Evolutionary conservation across 2,329 filamentous ascomycete species (phyloP), one percentile per base, ranked within the genome.

Genomic region (Thielaviopsis euricoi): DNA sequence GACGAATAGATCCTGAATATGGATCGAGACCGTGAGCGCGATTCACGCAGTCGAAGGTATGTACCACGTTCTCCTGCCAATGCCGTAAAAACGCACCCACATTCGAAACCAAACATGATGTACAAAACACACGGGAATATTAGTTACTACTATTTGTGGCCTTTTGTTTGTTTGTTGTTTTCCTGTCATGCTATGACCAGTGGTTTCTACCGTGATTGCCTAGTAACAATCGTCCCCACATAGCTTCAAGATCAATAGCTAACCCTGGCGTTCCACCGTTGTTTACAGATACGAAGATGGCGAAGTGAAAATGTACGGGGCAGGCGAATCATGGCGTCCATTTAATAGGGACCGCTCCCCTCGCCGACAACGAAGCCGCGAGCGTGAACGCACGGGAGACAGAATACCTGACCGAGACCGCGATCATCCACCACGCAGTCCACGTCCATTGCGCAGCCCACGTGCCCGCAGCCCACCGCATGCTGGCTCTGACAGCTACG

Each of bases 261-360:
- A n/a, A 43, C 37, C 3, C 37, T 43, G 17, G 22, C n/a, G 23
- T 19, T 51, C 26, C 17, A 15, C 25, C 17, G 48, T 23, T 26
- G 29, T 13, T 26, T 40, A 51, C 60, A 81, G 78, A 66, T 82
- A 79, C 64, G 78, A 82, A 62, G 79, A 82, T 62, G 79, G 79
- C 51, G 79, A 82, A 68, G 79, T 82, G 57, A 76, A 80, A 62
- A 73, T 79, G 64, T 82, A 81, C 66, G 79, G 79, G 55, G 79
- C 79, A 13, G 79, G 79, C 60, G 79, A 82, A 67, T 81, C 78
- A 43, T 82, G 80, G 72, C 71, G 79, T 60, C 79, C 79, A 12
- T 81, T 77, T 60, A 79, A 79, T 55, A 68, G 74, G 57, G 71
- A 69, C 59, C 68, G 74, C 58, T 77, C 75, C 26, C 64, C 64